Conservation (phyloP, 2,329 filamentous ascomycete species). For the Fusarium cicatricum region DNA sequence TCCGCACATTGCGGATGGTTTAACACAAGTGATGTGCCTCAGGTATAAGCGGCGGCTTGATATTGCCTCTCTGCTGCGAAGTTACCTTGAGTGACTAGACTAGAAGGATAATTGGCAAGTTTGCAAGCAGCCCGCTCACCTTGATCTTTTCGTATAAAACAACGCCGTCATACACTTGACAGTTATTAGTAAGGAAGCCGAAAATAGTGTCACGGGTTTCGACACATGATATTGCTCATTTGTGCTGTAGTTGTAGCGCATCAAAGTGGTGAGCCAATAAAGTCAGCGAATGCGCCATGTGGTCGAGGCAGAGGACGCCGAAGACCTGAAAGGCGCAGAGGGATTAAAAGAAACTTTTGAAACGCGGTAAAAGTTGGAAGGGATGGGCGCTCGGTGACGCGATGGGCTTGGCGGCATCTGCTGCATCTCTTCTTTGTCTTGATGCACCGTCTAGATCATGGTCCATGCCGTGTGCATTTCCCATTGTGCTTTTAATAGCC, state of each 20-base stretch:
- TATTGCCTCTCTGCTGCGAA: too few species aligned
- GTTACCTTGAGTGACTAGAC: too few species aligned
- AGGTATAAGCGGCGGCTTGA: too few species aligned
- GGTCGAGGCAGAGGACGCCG: conserved; percentile 35
- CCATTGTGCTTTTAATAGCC: neutral
- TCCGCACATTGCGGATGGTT: too few species aligned
- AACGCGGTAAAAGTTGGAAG: conserved; percentile 2
- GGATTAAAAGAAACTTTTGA: conserved; percentile 6
- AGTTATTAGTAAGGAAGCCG: too few species aligned
- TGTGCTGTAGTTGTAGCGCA: conserved; percentile 1
- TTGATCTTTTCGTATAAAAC: too few species aligned
- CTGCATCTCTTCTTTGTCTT: conserved; percentile 3
- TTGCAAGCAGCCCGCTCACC: neutral
- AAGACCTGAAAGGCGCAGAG: conserved; percentile 1
- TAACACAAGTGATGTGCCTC: too few species aligned
- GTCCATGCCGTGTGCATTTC: conserved; percentile 5
- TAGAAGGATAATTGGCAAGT: neutral
- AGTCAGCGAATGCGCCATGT: conserved; percentile 34
- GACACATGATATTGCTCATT: conserved; percentile 13
- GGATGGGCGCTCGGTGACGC: conserved; percentile 18
- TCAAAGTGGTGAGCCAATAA: conserved; percentile 31
- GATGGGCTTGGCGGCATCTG: conserved; percentile 16
- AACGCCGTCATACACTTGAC: too few species aligned
- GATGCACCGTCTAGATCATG: neutral
- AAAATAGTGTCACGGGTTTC: conserved; percentile 1